These are phyloP conservation scores for Anthostomella pinea DNA, from an alignment of 2,329 filamentous ascomycete genomes.

Conservation along the genomic window DNA sequence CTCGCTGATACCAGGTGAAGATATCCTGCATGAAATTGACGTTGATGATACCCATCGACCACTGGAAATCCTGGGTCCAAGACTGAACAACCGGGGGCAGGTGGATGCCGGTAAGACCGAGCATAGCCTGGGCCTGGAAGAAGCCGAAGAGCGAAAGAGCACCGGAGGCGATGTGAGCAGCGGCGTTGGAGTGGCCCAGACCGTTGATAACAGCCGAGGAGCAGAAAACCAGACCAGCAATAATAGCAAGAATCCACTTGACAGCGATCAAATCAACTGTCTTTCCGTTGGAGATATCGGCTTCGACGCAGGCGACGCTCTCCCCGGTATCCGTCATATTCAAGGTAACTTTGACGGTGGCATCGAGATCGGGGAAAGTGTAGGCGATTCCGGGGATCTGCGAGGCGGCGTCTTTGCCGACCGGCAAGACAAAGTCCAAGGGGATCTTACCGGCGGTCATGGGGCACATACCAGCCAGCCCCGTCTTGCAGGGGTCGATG, in stretches of 20 bases:
- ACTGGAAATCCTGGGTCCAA: slow-evolving; percentile 91
- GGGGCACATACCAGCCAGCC: slow-evolving; percentile 77
- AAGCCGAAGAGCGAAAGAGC: slow-evolving; percentile 81
- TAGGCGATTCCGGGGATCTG: slow-evolving; percentile 76
- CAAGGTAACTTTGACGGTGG: slow-evolving; percentile 71
- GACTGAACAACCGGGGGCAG: slow-evolving; percentile 78
- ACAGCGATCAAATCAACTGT: slow-evolving; percentile 79
- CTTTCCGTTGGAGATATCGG: slow-evolving; percentile 77
- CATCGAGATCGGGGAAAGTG: slow-evolving; percentile 79
- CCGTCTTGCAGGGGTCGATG: slow-evolving; percentile 72
- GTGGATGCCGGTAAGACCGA: slow-evolving; percentile 71
- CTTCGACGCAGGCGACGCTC: slow-evolving; percentile 75
- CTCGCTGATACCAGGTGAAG: slow-evolving; percentile 84
- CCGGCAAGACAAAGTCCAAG: slow-evolving; percentile 64
- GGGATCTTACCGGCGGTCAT: slow-evolving; percentile 84
- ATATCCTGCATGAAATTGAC: slow-evolving; percentile 75
- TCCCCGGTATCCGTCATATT: slow-evolving; percentile 56
- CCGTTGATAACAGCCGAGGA: slow-evolving; percentile 80
- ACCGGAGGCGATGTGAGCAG: slow-evolving; percentile 81
- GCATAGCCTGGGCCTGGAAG: slow-evolving; percentile 82
- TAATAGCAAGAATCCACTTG: slow-evolving; percentile 75
- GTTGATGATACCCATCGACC: slow-evolving; percentile 86
- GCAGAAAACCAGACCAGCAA: slow-evolving; percentile 71
- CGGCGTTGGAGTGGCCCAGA: slow-evolving; percentile 80
- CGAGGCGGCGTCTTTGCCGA: slow-evolving; percentile 53